Percentiles rank a stretch among this genome's conserved stretches.
Evolutionary conservation across 257 asterid species (phyloP).

Genomic region (Lithospermum erythrorhizon): DNA sequence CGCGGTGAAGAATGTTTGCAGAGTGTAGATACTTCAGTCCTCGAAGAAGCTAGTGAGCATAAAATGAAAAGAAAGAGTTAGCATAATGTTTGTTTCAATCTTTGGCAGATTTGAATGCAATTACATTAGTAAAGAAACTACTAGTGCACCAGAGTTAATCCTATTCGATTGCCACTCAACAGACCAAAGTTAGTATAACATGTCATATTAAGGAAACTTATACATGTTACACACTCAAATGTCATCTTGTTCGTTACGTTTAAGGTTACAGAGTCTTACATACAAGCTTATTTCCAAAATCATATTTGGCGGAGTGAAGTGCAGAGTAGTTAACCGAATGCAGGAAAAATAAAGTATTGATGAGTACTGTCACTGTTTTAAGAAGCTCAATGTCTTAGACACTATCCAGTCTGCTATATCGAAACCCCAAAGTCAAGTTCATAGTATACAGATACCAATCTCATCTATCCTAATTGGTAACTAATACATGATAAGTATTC

Average conservation of each 20-base stretch:
- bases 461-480: too few relatives aligned
- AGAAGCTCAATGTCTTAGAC: too few relatives aligned
- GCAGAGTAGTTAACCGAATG: background rate
- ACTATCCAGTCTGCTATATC: too few relatives aligned
- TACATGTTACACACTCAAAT: background rate
- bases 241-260: background rate
- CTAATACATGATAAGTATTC: too few relatives aligned
- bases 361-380: too few relatives aligned
- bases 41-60: background rate
- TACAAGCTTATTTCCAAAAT: background rate
- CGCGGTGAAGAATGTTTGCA: constrained; percentile 2
- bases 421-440: too few relatives aligned
- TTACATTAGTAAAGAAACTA: background rate
- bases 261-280: background rate
- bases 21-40: constrained; percentile 1
- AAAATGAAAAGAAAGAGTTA: background rate
- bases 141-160: too few relatives aligned
- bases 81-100: background rate
- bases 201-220: background rate
- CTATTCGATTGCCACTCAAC: background rate
- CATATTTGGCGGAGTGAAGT: background rate
- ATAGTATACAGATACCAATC: too few relatives aligned
- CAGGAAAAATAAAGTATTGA: background rate
- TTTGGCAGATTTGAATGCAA: background rate
- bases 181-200: background rate